Conservation (phyloP, 225 moss, liverwort and hornwort genomes). For the Asterella californica region DNA sequence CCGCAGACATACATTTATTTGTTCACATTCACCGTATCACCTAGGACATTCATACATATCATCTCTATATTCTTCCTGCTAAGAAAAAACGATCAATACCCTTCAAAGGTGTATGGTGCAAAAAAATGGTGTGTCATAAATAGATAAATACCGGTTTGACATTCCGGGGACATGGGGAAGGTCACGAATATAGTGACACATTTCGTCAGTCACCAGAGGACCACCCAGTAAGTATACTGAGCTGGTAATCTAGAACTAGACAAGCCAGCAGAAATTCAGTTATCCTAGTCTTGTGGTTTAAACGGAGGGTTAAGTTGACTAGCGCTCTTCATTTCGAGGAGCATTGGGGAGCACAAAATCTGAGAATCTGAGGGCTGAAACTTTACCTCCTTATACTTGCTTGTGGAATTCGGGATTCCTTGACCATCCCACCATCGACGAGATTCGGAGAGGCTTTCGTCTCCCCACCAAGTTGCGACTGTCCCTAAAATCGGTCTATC, state of each 20-base stretch:
- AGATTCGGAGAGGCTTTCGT: slow-evolving; percentile 43
- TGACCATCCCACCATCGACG: slow-evolving; percentile 75
- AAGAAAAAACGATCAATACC: not conserved
- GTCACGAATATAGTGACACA: not conserved
- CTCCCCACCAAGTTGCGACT: slow-evolving; percentile 58
- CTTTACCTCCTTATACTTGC: slow-evolving; percentile 57
- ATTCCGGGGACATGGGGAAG: not conserved
- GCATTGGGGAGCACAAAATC: not conserved
- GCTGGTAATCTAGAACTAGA: not conserved
- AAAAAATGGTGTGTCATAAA: slow-evolving; percentile 3
- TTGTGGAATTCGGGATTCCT: slow-evolving; percentile 60
- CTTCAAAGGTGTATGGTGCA: not conserved
- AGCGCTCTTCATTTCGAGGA: not conserved
- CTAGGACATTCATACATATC: not conserved
- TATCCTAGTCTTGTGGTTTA: not conserved
- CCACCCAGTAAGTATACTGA: not conserved
- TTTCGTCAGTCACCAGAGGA: not conserved
- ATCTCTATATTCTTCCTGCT: not conserved
- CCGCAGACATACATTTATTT: not conserved
- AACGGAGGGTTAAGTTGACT: not conserved
- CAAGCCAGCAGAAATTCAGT: not conserved
- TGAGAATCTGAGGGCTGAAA: slow-evolving; percentile 10
- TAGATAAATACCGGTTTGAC: slow-evolving; percentile 1
- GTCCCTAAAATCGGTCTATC: slow-evolving; percentile 63
- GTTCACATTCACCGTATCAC: not conserved